Base-by-base conservation (phyloP, 768 basidiomycete genomes). In the Lentinula edodes region DNA sequence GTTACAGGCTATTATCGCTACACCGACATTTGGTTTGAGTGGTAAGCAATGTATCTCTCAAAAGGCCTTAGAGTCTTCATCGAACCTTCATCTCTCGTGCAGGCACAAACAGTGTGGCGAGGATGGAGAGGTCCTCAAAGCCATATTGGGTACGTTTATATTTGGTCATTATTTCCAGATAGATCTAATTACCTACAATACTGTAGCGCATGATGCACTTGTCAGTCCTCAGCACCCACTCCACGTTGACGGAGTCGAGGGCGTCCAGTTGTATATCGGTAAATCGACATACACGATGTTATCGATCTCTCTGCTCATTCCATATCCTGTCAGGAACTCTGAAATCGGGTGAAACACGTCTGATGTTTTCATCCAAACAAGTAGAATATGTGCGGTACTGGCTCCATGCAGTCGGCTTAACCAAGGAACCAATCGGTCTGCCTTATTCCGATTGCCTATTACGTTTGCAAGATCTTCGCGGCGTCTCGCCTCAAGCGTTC, bases 361-460 rank as follows among this genome's bases (percentile, higher is more conserved):
- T 94, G 32, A 75, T 93, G 54, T 91, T 91, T 69, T 89, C 93
- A 28, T 90, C 88, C 15, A 85, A 85, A 6, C 92, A 95, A 73
- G 82, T 93, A 64, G 91, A 95, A 70, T 95, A 93, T 72, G 72
- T 90, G 18, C 80, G 90, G 56, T 93, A 93, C 71, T 95, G 89
- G 88, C 79, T 94, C 56, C 83, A 90, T 68, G 84, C 86, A 1
- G 86, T 88, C 81, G 75, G 80, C 61, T 76, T 92, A 65, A 91
- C 90, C 0, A 76, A 82, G 60, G 70, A 78, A 16, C 77, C 80
- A 48, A 81, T 93, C 45, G 86, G 91, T 16, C 74, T 95, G 28
- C 92, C 93, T 1, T 87, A 89, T 66, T 88, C 87, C 4, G 86
- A 91, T 61, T 91, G 86, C 65, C 83, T 95, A 46, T 75, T 93